Conservation (phyloP, 169 alveolate species). For the Cryptosporidium muris region DNA sequence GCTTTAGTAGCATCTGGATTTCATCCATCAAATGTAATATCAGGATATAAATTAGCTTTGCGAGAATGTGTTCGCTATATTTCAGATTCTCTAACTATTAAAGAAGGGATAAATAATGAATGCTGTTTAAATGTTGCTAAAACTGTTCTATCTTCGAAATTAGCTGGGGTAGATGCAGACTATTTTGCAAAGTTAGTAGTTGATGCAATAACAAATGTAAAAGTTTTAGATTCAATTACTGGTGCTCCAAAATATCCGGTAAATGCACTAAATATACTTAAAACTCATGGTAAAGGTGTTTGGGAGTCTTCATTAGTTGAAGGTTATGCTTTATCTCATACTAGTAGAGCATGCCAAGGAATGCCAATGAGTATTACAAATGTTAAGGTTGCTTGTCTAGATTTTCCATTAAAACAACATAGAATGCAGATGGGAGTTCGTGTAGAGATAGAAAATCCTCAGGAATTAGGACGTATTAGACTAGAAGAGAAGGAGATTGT, state of each 20-base stretch:
- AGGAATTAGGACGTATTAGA: conserved; percentile 94
- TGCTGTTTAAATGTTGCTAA: conserved; percentile 91
- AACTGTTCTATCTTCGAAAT: conserved; percentile 94
- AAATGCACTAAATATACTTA: conserved; percentile 91
- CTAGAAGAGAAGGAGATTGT: conserved; percentile 96
- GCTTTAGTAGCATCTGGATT: conserved; percentile 94
- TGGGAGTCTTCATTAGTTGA: conserved; percentile 89
- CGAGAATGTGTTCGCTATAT: conserved; percentile 94
- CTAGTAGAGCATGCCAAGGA: conserved; percentile 94
- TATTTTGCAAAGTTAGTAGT: conserved; percentile 94
- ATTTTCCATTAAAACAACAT: conserved; percentile 94
- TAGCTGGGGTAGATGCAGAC: conserved; percentile 92
- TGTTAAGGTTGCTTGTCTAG: conserved; percentile 97
- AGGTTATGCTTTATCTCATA: conserved; percentile 91
- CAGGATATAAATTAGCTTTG: conserved; percentile 93
- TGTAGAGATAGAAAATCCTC: conserved; percentile 94
- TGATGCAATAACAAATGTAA: conserved; percentile 91
- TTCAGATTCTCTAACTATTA: conserved; percentile 87
- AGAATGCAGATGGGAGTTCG: conserved; percentile 95
- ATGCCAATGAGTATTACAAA: conserved; percentile 92
- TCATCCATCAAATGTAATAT: conserved; percentile 97
- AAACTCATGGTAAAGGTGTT: conserved; percentile 95
- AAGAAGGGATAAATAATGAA: conserved; percentile 86
- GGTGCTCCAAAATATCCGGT: conserved; percentile 96
- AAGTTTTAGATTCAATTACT: conserved; percentile 75